A percentile compares a stretch with the other conserved stretches of the same genome.
Conservation (phyloP, 2,329 filamentous ascomycete genomes). For the Chaetomium sp. region DNA sequence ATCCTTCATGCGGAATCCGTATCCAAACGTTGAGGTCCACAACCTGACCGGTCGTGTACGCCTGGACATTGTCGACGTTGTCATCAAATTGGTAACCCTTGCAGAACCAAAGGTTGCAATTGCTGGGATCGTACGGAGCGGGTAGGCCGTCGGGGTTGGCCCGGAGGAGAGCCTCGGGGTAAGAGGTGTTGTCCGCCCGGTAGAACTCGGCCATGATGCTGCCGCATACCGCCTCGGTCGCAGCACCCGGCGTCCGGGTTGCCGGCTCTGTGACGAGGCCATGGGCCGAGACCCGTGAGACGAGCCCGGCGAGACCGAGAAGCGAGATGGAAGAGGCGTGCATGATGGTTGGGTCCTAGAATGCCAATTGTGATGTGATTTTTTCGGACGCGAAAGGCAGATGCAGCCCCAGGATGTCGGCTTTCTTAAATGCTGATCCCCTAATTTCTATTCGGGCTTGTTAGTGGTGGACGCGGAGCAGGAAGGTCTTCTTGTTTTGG, state of each 20-base stretch:
- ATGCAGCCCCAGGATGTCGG: too few species aligned
- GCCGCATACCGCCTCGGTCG: constrained; percentile 27
- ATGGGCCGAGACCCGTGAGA: constrained; percentile 20
- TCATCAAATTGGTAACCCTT: constrained; percentile 35
- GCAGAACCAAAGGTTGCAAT: constrained; percentile 36
- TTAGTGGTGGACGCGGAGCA: constrained; percentile 1
- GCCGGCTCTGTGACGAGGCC: constrained; percentile 25
- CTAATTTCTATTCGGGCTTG: background rate
- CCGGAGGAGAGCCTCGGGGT: constrained; percentile 29
- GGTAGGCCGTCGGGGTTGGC: constrained; percentile 22
- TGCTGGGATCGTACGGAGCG: constrained; percentile 23
- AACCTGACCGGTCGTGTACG: constrained; percentile 35
- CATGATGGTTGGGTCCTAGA: constrained; percentile 7
- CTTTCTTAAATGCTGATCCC: background rate
- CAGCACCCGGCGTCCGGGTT: constrained; percentile 23
- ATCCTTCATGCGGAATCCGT: constrained; percentile 40
- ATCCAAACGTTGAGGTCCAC: constrained; percentile 39
- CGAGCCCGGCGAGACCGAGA: constrained; percentile 17
- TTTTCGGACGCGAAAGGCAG: too few species aligned
- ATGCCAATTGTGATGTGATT: too few species aligned
- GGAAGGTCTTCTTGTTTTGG: background rate
- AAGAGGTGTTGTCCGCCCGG: constrained; percentile 29
- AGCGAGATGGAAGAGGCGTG: constrained; percentile 11
- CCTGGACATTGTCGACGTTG: constrained; percentile 33
- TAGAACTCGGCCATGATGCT: constrained; percentile 28